Percentiles rank a stretch among this genome's conserved stretches.
Evolutionary conservation across 139 green algal genomes (phyloP).

Genomic region (Mesotaenium endlicherianum): DNA sequence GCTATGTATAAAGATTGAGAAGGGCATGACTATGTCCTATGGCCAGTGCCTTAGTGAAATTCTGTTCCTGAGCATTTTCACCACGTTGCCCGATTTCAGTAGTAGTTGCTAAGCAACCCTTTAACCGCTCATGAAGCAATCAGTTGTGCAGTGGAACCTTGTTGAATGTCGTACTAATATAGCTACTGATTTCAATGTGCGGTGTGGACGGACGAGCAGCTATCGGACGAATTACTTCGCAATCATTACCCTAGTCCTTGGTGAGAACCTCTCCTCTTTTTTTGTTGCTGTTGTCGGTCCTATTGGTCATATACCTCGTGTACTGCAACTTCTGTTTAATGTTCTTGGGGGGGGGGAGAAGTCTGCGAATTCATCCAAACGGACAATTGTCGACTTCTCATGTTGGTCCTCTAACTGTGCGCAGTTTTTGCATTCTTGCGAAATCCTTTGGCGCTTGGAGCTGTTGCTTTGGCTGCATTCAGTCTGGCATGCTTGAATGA

Average conservation of each 20-base stretch:
- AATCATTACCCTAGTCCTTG: slow-evolving; percentile 15
- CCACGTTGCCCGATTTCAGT: background rate
- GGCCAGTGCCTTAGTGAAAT: background rate
- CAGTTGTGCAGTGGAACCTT: no score
- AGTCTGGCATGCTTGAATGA: slow-evolving; percentile 33
- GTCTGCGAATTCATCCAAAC: background rate
- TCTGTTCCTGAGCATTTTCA: background rate
- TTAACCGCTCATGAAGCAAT: no score
- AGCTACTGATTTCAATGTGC: no score
- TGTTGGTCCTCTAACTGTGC: background rate
- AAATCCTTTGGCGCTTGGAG: slow-evolving; percentile 33
- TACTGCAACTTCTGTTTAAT: no score
- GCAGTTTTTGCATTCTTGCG: background rate
- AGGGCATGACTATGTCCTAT: background rate
- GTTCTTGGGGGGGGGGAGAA: no score
- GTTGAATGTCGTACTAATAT: no score
- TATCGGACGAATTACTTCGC: slow-evolving; percentile 51
- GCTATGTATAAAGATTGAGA: no score
- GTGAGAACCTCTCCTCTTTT: background rate
- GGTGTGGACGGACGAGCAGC: no score
- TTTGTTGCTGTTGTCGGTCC: background rate
- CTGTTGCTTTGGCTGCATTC: background rate
- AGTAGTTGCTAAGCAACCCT: background rate
- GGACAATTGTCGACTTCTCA: background rate
- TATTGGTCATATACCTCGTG: background rate